Conservation (phyloP, 2,329 filamentous ascomycete genomes). For the Nemania sp. region DNA sequence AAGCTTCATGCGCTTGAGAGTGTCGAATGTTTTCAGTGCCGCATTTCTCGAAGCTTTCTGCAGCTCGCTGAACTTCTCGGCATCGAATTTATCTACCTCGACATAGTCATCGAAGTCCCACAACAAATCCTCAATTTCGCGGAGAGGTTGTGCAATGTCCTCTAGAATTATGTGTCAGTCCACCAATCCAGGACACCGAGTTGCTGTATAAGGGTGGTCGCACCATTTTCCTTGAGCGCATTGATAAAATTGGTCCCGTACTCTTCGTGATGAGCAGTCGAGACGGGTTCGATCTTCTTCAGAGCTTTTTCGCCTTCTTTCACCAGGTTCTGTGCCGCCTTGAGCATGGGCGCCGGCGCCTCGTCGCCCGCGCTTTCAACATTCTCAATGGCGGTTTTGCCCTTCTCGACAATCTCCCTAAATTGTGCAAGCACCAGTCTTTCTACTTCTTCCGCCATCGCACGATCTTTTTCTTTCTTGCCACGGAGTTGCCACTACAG, state of each 20-base stretch:
- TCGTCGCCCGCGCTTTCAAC: conserved; percentile 45
- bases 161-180: conserved; percentile 41
- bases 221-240: conserved; percentile 59
- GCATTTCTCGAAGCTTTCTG: conserved; percentile 52
- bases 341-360: conserved; percentile 48
- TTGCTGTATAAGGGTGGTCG: conserved; percentile 25
- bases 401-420: conserved; percentile 57
- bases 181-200: neutral
- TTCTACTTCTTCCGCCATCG: conserved; percentile 41
- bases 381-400: conserved; percentile 51
- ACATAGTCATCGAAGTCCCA: conserved; percentile 62
- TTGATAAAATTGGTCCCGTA: conserved; percentile 54
- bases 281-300: conserved; percentile 56
- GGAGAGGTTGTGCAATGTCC: conserved; percentile 53
- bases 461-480: neutral
- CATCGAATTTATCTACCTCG: conserved; percentile 54
- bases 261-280: conserved; percentile 51
- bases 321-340: conserved; percentile 51
- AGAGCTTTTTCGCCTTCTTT: conserved; percentile 54
- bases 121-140: conserved; percentile 52
- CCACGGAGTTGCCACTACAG: conserved; percentile 1
- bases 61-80: conserved; percentile 52
- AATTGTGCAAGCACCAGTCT: conserved; percentile 55
- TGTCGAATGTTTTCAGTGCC: conserved; percentile 53
- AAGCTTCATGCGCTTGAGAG: conserved; percentile 58